Base-by-base conservation (phyloP, 2,329 filamentous ascomycete species). In the Venturia pyrina region DNA sequence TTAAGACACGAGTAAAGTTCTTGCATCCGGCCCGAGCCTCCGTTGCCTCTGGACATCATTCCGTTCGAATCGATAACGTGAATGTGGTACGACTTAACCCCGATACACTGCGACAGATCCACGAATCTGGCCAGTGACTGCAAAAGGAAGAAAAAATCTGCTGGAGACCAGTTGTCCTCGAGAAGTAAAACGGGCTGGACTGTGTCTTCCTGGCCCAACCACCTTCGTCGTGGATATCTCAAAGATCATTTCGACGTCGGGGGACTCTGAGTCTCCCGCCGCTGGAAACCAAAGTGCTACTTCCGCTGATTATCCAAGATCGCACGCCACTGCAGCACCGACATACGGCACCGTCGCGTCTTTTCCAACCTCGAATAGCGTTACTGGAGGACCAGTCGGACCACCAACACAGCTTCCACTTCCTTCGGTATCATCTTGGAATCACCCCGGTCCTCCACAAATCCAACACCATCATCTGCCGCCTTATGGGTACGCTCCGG, bases 151-250 rank as follows among this genome's bases (percentile, higher is more conserved):
- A 61, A 65, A 70, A 62, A 46, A 68, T 70, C 68, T 65, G 65
- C 65, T 68, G 63, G 32, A 59, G 17, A 59, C 32, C 53, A 3
- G 28, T 28, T 11, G 53, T 63, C 59, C 41, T 65, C 66, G 65
- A 59, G 66, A 68, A 70, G 68, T 70, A 68, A 71, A 65, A 76
- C 78, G 75, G 76, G 77, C 78, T 80, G 75, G 78, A 73, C 67
- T 63, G 24, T 71, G 69, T 63, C 68, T 72, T 68, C 76, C 78
- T 75, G 75, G 77, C 77, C 73, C 70, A 68, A 70, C 70, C 66
- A 70, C 83, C 83, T 84, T 85, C 86, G 93, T 83, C 85, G 88
- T 96, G 92, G 92, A 96, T 93, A 96, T 96, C 89, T 87, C 90
- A 79, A 88, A 89, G 71, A 85, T 96, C 71, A 85, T 96, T 78